phyloP scores from a whole-genome alignment of 768 basidiomycete species.

The Tubosaeta sp. region DNA sequence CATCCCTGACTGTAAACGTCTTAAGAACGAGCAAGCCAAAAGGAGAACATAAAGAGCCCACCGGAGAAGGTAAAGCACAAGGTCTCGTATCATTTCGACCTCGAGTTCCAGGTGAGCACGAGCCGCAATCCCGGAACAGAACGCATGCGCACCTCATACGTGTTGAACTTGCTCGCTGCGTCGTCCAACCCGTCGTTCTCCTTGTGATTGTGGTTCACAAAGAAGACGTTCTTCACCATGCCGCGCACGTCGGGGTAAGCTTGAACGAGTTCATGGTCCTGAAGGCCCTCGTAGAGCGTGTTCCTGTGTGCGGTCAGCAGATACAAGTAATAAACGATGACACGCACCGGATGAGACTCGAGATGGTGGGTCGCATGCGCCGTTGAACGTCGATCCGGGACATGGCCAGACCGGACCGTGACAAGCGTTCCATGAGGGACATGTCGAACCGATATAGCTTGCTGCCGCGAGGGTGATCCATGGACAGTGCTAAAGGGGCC shows the following conservation, averaged over 20 bases:
- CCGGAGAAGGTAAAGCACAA: constrained; percentile 49
- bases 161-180: constrained; percentile 62
- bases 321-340: neutral
- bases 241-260: constrained; percentile 57
- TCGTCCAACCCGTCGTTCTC: constrained; percentile 62
- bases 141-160: constrained; percentile 61
- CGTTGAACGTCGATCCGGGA: constrained; percentile 68
- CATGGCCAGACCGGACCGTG: constrained; percentile 55
- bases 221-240: constrained; percentile 60
- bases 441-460: constrained; percentile 62
- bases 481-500: constrained; percentile 49
- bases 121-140: neutral
- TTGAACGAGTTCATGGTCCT: constrained; percentile 52
- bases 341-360: constrained; percentile 38
- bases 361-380: constrained; percentile 70
- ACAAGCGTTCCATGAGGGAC: constrained; percentile 74
- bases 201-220: constrained; percentile 55
- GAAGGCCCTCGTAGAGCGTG: constrained; percentile 57
- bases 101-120: constrained; percentile 8
- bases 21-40: neutral
- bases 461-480: constrained; percentile 57
- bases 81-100: constrained; percentile 47
- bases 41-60: constrained; percentile 5
- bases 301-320: constrained; percentile 30
- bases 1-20: constrained; percentile 38